These are phyloP conservation scores for Candida sojae DNA, from an alignment of 1,139 yeast species.

Conservation along the genomic window DNA sequence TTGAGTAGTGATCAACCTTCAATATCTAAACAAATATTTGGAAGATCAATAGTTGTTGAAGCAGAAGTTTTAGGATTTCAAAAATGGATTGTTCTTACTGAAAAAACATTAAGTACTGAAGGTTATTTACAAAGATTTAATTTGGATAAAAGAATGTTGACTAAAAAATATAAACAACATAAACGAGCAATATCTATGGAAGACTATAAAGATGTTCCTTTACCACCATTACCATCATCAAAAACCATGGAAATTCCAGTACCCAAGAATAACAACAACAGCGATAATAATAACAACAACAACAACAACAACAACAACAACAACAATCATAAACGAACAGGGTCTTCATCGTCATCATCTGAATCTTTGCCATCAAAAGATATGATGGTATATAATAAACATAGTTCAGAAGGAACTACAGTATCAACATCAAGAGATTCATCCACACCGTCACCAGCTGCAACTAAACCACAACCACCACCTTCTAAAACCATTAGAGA, in stretches of 20 bases:
- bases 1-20: slow-evolving; percentile 75
- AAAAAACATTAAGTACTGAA: slow-evolving; percentile 53
- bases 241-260: slow-evolving; percentile 2
- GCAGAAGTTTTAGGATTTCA: slow-evolving; percentile 74
- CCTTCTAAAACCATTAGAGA: slow-evolving; percentile 3
- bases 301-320: neutral
- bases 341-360: neutral
- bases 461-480: neutral
- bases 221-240: slow-evolving; percentile 30
- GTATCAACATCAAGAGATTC: neutral
- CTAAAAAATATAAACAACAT: slow-evolving; percentile 12
- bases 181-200: slow-evolving; percentile 20
- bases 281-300: neutral
- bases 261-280: neutral
- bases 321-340: neutral
- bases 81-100: slow-evolving; percentile 83
- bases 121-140: slow-evolving; percentile 34
- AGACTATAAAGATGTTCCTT: slow-evolving; percentile 27
- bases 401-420: neutral
- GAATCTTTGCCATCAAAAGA: slow-evolving; percentile 3
- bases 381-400: neutral
- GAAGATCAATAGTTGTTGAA: slow-evolving; percentile 76
- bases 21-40: slow-evolving; percentile 67
- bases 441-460: neutral
- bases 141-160: slow-evolving; percentile 6